Evolutionary conservation across 2,329 filamentous ascomycete species (phyloP), one percentile per base, ranked within the genome.

Genomic region (Neoscytalidium dimidiatum): DNA sequence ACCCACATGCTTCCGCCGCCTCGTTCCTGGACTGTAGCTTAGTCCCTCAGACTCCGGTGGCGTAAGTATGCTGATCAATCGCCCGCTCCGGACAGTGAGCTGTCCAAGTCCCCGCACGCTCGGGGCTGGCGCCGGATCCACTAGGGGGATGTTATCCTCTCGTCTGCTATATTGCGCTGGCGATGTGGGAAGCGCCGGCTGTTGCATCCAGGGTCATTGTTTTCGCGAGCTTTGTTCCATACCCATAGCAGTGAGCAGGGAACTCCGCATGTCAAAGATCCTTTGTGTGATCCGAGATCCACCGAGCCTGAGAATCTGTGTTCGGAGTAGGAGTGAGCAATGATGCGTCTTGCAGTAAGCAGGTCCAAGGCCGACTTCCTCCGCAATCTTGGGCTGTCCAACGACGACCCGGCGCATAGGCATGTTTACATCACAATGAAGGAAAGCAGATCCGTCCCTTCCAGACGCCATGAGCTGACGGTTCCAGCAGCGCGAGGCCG

Each of bases 351-450:
- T 14, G 56, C 56, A 2, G 56, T 60, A 26, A 60, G 56, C 41
- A 60, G 41, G 43, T 60, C 56, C 38, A 62, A 82, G 72, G 71
- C 73, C 21, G 75, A 75, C 31, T 76, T 83, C 53, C 79, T 81
- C 64, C 69, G 75, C 58, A 71, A 78, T 35, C 74, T 83, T 9
- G 77, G 77, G 0, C 69, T 82, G 51, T 75, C 74, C 31, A 78
- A 80, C 51, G 68, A 74, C 26, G 72, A 77, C 65, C 71, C 67
- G 68, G 13, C 70, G 76, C 64, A 74, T 70, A 28, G 66, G 69
- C 11, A 68, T 79, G 11, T 80, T 82, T 66, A 77, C 71, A 17
- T 67, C 78, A 69, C 33, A 38, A 80, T 83, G 72, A 79, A 81
- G 71, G 81, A 82, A 69, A 21, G 21, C 6, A 68, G 74, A 46